These are phyloP conservation scores for Populus tomentosa DNA, from an alignment of 441 rosid species.

Conservation along the genomic window DNA sequence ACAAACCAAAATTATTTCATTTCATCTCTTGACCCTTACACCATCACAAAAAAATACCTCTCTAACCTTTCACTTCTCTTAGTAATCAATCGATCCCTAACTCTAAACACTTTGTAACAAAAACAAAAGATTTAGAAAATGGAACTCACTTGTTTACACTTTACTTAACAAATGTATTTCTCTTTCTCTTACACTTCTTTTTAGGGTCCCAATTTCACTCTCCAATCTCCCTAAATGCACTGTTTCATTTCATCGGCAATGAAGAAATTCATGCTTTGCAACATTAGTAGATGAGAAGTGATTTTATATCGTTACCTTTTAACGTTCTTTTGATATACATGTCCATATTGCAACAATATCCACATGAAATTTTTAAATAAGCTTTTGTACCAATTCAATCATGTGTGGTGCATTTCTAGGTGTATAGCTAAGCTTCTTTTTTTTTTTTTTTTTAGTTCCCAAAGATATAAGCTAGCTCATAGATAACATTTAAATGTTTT, in stretches of 20 bases:
- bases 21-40: too few relatives aligned
- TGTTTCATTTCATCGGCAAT: constrained; percentile 28
- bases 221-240: constrained; percentile 25
- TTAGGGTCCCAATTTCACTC: constrained; percentile 34
- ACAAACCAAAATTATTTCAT: too few relatives aligned
- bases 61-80: not conserved
- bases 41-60: too few relatives aligned
- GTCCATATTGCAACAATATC: constrained; percentile 80
- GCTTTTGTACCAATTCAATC: constrained; percentile 96
- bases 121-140: not conserved
- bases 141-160: constrained; percentile 20
- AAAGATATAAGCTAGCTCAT: not conserved
- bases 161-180: constrained; percentile 31
- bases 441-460: not conserved
- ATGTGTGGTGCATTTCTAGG: constrained; percentile 96
- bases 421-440: constrained; percentile 11
- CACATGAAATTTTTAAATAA: constrained; percentile 89
- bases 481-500: not conserved
- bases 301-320: not conserved
- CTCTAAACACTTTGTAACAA: not conserved
- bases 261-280: constrained; percentile 44
- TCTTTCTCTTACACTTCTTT: constrained; percentile 21
- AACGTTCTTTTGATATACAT: constrained; percentile 11
- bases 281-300: constrained; percentile 61
- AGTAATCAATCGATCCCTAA: not conserved